Evolutionary conservation across 257 asterid species (phyloP), one percentile per base, ranked within the genome.

Genomic region (Plectranthus barbatus): DNA sequence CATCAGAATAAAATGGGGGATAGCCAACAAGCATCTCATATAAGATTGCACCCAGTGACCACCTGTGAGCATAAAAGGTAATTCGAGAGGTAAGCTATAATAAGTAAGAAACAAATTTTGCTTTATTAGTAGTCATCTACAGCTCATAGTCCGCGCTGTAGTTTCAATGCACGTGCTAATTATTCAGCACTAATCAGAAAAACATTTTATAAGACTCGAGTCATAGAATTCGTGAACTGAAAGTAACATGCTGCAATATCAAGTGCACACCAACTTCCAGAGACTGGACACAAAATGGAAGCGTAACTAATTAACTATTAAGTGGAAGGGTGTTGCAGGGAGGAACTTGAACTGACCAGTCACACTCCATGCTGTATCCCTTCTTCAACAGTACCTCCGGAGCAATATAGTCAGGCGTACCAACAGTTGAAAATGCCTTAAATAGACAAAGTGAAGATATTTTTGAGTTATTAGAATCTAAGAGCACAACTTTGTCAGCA

Each of bases 371-470:
- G 76, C 96, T 88, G 61, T 91, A 91, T 70, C 97, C 97, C 67
- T 79, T 87, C 89, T 91, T 91, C 85, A 87, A 64, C 41, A 90
- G 84, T 62, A 87, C 95, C 76, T 87, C 97, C 2, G 97, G 97
- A 60, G 97, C 97, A 73, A 90, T 91, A 74, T 91, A 91, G 82
- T 91, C 97, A 13, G 96, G 97, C 6, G 97, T 87, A 26, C 97
- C 96, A 34, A 91, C 97, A 6, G 96, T 91, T 23, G 97, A 91
- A 83, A 87, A 91, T 61, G 97, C 97, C 97, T 91, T 68, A 41
- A 33, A 60, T 74, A 70, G 42, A 49, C 18, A 50, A 60, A 76
- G 48, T 61, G 74, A 74, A 45, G 54, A 53, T 69, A 58, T 69
- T 23, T 51, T 56, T 49, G 31, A 46, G 55, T 40, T 21, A 60